Percentiles rank a stretch among this genome's conserved stretches.
These are phyloP conservation scores for Megacollybia marginata DNA, from an alignment of 768 basidiomycete genomes.

Conservation along the genomic window DNA sequence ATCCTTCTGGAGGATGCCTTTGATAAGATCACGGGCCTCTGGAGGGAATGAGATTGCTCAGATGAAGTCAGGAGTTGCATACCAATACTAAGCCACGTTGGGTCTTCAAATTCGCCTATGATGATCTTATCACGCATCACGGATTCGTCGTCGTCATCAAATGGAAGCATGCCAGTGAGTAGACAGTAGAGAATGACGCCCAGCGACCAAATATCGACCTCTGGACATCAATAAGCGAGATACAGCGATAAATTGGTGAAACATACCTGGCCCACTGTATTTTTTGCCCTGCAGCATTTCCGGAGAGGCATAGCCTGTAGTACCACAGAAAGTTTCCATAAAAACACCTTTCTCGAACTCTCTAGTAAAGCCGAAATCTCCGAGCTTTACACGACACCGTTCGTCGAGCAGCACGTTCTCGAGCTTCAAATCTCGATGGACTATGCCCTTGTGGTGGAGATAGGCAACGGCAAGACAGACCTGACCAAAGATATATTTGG, in stretches of 20 bases:
- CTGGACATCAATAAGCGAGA: conserved; percentile 27
- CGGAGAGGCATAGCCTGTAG: conserved; percentile 88
- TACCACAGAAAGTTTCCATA: conserved; percentile 94
- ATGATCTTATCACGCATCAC: conserved; percentile 83
- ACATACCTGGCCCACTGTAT: conserved; percentile 83
- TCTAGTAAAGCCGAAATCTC: conserved; percentile 92
- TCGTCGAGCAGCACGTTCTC: conserved; percentile 94
- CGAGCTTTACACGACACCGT: conserved; percentile 83
- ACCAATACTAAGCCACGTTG: conserved; percentile 88
- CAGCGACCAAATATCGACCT: conserved; percentile 95
- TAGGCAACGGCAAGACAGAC: conserved; percentile 90
- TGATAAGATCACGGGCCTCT: conserved; percentile 86
- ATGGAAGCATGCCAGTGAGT: conserved; percentile 83
- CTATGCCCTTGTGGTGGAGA: conserved; percentile 86
- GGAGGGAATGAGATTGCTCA: conserved; percentile 5
- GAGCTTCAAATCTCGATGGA: conserved; percentile 94
- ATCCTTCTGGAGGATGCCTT: conserved; percentile 70
- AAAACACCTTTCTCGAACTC: conserved; percentile 74
- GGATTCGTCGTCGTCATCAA: conserved; percentile 83
- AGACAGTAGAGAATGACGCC: conserved; percentile 89
- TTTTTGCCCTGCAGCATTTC: conserved; percentile 86
- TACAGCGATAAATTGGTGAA: conserved; percentile 7
- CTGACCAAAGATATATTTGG: conserved; percentile 89
- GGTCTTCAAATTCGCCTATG: conserved; percentile 83
- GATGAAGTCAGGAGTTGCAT: conserved; percentile 9